Evolutionary conservation across 352 stramenopile species (phyloP), one percentile per base, ranked within the genome.

Genomic region (Globisporangium orthogonon): DNA sequence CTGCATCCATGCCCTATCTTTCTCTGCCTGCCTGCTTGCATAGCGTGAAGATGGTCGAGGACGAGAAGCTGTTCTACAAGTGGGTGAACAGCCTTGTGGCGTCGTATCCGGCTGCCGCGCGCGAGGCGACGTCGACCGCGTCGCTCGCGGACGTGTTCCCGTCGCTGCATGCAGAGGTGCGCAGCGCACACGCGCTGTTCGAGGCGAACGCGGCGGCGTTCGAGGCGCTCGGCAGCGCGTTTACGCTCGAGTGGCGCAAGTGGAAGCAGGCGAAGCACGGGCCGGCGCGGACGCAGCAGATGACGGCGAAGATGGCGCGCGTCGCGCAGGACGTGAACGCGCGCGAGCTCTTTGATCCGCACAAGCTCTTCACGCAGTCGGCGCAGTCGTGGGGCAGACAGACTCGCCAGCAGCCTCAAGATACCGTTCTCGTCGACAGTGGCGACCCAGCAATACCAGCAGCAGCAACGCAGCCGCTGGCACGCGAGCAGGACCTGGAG

Each of bases 1-100:
- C 23, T 23, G 23, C 23, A 1, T 23, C 23, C 23, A 23, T 23
- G 23, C 23, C 23, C 23, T 23, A 23, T 23, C 23, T 23, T 23
- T 23, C 23, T 17, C 28, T 9, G 23, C 23, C 23, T 23, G 23
- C n/a, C 33, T 31, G 23, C n/a, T 17, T 46, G 52, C n/a, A 14
- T n/a, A 83, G 71, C 33, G 40, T 89, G 7, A 65, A 86, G 55
- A 78, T 87, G 67, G 50, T 78, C 15, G 68, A 83, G 41, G 67
- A 89, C 33, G 74, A 89, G 60, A 67, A 71, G 40, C 52, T 80
- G 9, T 86, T 88, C 15, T 87, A 86, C 70, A 87, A 89, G 62
- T 87, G 76, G 78, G 69, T 86, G 52, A 87, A 89, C 47, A 61
- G 76, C 13, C 51, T 89, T 17, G 61, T 87, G 7, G 52, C 69